Percentiles rank a stretch among this genome's conserved stretches.
These are phyloP conservation scores for Choiromyces venosus DNA, from an alignment of 495 filamentous ascomycete species.

Conservation along the genomic window DNA sequence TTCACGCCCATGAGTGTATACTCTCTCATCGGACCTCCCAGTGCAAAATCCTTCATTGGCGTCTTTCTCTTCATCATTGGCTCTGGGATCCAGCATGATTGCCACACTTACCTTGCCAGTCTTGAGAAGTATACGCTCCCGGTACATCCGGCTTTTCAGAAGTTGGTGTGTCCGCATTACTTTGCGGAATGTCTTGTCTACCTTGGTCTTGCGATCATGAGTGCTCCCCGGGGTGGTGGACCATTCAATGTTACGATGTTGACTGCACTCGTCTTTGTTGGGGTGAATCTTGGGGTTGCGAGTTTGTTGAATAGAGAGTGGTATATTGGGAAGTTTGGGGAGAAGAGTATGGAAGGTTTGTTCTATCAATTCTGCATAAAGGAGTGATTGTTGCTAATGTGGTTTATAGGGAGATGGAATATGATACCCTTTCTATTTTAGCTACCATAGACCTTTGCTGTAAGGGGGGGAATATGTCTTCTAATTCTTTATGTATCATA, in stretches of 20 bases:
- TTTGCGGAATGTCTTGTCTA: conserved; percentile 82
- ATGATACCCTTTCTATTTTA: conserved; percentile 80
- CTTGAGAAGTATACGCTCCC: conserved; percentile 84
- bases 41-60: conserved; percentile 56
- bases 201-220: conserved; percentile 64
- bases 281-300: conserved; percentile 72
- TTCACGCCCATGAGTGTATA: conserved; percentile 32
- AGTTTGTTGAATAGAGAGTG: conserved; percentile 70
- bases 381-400: conserved; percentile 1
- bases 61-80: conserved; percentile 65
- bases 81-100: conserved; percentile 72
- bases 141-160: conserved; percentile 55
- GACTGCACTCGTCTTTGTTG: conserved; percentile 64
- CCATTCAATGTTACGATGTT: conserved; percentile 67
- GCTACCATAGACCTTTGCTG: conserved; percentile 15
- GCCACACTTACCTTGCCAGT: conserved; percentile 71
- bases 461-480: background rate
- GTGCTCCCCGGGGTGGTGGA: conserved; percentile 58
- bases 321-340: conserved; percentile 77
- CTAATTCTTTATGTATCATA: background rate
- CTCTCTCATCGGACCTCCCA: conserved; percentile 44
- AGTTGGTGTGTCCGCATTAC: conserved; percentile 83
- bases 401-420: conserved; percentile 56
- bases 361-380: conserved; percentile 60
- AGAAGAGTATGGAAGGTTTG: conserved; percentile 56